A percentile compares a stretch with the other conserved stretches of the same genome.
These are phyloP conservation scores for Phytophthora brassicae DNA, from an alignment of 352 stramenopile species.

Conservation along the genomic window DNA sequence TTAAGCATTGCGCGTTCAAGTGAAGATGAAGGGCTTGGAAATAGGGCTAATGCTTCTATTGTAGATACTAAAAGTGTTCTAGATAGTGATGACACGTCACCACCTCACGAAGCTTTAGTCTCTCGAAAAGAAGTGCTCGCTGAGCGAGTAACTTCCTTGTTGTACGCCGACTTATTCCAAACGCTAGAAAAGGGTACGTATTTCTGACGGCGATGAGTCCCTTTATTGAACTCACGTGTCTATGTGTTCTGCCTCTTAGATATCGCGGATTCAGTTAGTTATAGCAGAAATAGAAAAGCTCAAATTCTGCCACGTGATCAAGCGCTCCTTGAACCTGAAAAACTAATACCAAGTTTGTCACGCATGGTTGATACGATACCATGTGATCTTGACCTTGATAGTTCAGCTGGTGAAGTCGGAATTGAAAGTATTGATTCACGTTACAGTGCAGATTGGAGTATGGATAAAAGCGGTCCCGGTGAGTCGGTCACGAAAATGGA, in stretches of 20 bases:
- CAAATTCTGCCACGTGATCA: not conserved
- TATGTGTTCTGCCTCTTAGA: slow-evolving; percentile 18
- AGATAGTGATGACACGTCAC: not conserved
- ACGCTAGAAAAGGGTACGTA: slow-evolving; percentile 19
- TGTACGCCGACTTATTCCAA: slow-evolving; percentile 29
- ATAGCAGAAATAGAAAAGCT: not conserved
- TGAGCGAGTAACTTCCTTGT: slow-evolving; percentile 22
- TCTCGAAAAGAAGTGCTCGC: not conserved
- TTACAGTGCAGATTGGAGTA: slow-evolving; percentile 13
- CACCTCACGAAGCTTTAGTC: not conserved
- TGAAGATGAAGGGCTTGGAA: not conserved
- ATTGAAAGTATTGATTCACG: slow-evolving; percentile 1
- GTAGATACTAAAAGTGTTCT: not conserved
- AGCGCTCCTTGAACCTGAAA: not conserved
- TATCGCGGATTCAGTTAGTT: slow-evolving; percentile 4
- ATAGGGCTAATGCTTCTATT: not conserved
- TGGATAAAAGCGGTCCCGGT: slow-evolving; percentile 1
- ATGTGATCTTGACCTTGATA: not conserved
- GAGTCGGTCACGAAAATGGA: not conserved
- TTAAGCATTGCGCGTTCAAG: not conserved
- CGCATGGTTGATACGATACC: not conserved
- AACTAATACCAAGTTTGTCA: not conserved
- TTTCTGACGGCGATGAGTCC: not conserved
- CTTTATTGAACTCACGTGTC: not conserved
- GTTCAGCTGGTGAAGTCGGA: slow-evolving; percentile 2